Conservation (phyloP, 2,329 filamentous ascomycete species). For the Acarospora socialis region DNA sequence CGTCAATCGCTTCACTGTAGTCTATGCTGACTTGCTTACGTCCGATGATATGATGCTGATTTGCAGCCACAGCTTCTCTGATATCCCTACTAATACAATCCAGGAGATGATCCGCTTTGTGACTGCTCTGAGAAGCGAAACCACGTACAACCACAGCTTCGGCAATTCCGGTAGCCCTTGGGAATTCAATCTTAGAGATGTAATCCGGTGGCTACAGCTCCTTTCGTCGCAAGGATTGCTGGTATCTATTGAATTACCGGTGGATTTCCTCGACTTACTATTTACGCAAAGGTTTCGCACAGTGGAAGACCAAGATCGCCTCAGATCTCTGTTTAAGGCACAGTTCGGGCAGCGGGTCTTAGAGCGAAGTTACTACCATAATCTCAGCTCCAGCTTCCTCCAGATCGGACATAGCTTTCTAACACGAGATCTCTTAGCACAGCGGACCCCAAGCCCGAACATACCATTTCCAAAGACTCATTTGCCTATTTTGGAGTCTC, state of each 20-base stretch:
- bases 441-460: constrained; percentile 17
- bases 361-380: constrained; percentile 53
- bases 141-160: constrained; percentile 42
- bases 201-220: constrained; percentile 72
- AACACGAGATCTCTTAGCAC: constrained; percentile 35
- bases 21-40: constrained; percentile 85
- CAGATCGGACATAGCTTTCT: constrained; percentile 71
- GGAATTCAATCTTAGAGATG: constrained; percentile 92
- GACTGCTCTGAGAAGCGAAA: constrained; percentile 59
- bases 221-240: constrained; percentile 47
- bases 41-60: constrained; percentile 70
- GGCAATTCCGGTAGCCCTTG: constrained; percentile 58
- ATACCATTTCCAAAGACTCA: constrained; percentile 20
- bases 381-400: constrained; percentile 48
- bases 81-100: constrained; percentile 44
- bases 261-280: constrained; percentile 67
- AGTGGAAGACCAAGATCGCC: constrained; percentile 48
- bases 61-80: constrained; percentile 61
- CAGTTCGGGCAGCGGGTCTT: constrained; percentile 42
- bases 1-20: constrained; percentile 94
- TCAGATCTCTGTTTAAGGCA: constrained; percentile 52
- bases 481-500: constrained; percentile 64
- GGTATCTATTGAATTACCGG: constrained; percentile 43
- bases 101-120: constrained; percentile 63
- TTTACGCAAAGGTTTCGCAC: constrained; percentile 81